Base-by-base conservation (phyloP, 192 early-diverging fungal species). In the Coemansia sp. region DNA sequence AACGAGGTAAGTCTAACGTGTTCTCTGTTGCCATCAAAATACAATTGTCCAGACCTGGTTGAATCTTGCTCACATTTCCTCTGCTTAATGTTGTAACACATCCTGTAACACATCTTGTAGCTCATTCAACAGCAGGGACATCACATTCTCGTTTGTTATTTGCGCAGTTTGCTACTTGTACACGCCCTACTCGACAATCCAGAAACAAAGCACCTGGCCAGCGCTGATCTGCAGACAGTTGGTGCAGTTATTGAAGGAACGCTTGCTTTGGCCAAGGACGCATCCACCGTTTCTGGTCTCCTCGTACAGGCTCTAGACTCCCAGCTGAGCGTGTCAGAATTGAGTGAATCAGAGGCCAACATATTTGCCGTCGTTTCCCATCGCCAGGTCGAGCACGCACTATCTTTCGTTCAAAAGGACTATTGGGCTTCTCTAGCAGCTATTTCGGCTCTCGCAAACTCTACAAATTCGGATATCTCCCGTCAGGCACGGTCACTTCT, bases 1-100 rank as follows among this genome's bases (percentile, higher is more conserved):
- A 70, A 59, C 54, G 72, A 75, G 73, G 73, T 34, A 70, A 61
- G 67, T n/a, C n/a, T n/a, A n/a, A n/a, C n/a, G n/a, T n/a, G n/a
- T n/a, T n/a, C n/a, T n/a, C n/a, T n/a, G n/a, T n/a, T n/a, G n/a
- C n/a, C n/a, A n/a, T n/a, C n/a, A n/a, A n/a, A n/a, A n/a, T n/a
- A n/a, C n/a, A n/a, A n/a, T n/a, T n/a, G n/a, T n/a, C n/a, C n/a
- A n/a, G n/a, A n/a, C n/a, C n/a, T n/a, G n/a, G n/a, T n/a, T n/a
- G n/a, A 0, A 27, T 15, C 40, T 48, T 34, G 11, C n/a, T n/a
- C n/a, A n/a, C 47, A 13, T 22, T 25, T 19, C 36, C 42, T 54
- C 37, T 60, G 8, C 9, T 33, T 34, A 30, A n/a, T n/a, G n/a
- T n/a, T n/a, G n/a, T n/a, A n/a, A n/a, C n/a, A n/a, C n/a, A n/a